These are phyloP conservation scores for Sarocladium kiliense DNA, from an alignment of 2,329 filamentous ascomycete genomes.

Conservation along the genomic window DNA sequence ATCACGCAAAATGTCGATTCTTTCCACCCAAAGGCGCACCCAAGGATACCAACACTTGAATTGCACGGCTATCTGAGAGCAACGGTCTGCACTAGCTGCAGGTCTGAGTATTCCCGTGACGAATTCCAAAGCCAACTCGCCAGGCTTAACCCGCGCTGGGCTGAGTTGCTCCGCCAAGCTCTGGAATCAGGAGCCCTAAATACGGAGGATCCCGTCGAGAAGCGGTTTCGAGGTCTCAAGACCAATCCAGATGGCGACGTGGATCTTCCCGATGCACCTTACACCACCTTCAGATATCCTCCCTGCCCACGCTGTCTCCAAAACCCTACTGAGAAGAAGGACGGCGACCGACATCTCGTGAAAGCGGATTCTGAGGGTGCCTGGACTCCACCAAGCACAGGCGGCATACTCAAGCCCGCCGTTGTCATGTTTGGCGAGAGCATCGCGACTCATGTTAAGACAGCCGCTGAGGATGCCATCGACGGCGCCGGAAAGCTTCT, in stretches of 20 bases:
- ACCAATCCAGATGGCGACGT: slow-evolving; percentile 95
- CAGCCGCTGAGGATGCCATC: slow-evolving; percentile 71
- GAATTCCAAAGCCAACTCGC: slow-evolving; percentile 73
- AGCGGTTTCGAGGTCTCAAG: slow-evolving; percentile 63
- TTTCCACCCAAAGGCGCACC: slow-evolving; percentile 77
- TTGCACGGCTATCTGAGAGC: slow-evolving; percentile 86
- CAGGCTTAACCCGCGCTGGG: slow-evolving; percentile 81
- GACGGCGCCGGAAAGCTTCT: slow-evolving; percentile 71
- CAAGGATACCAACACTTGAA: slow-evolving; percentile 69
- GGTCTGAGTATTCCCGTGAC: slow-evolving; percentile 62
- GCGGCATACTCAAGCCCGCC: slow-evolving; percentile 83
- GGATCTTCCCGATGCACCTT: slow-evolving; percentile 80
- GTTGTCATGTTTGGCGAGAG: slow-evolving; percentile 97
- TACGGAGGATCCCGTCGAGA: slow-evolving; percentile 69
- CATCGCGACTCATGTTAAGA: slow-evolving; percentile 65
- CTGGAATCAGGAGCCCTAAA: slow-evolving; percentile 69
- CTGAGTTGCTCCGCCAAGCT: slow-evolving; percentile 66
- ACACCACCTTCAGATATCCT: slow-evolving; percentile 86
- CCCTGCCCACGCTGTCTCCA: slow-evolving; percentile 76
- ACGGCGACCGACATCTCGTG: slow-evolving; percentile 54
- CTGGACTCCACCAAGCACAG: slow-evolving; percentile 60
- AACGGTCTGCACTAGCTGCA: slow-evolving; percentile 76
- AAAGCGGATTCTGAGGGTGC: slow-evolving; percentile 76
- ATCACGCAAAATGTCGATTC: slow-evolving; percentile 98
- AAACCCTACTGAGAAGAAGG: slow-evolving; percentile 49